These are phyloP conservation scores for Rosa lucieae DNA, from an alignment of 306 rosid species.

Conservation along the genomic window DNA sequence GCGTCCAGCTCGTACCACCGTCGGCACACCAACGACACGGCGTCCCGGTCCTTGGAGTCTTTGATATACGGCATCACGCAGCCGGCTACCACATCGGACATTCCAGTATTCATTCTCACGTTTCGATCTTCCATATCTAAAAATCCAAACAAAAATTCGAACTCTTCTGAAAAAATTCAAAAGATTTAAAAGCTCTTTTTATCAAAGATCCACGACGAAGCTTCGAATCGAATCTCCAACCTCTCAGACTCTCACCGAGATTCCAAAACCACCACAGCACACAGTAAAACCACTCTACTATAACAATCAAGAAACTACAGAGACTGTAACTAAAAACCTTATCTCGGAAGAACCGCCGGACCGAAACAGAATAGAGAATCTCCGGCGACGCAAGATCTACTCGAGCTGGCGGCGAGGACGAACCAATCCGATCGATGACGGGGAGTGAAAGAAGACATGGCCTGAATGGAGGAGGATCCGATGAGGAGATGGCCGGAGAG, in stretches of 20 bases:
- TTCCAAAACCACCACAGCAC: background rate
- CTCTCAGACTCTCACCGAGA: background rate
- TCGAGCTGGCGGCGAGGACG: slow-evolving; percentile 11
- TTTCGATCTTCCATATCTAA: slow-evolving; percentile 38
- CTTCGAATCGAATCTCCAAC: slow-evolving; percentile 8
- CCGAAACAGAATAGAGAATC: background rate
- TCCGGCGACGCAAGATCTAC: slow-evolving; percentile 11
- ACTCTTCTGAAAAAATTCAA: background rate
- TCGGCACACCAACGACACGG: slow-evolving; percentile 76
- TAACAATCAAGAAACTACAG: background rate
- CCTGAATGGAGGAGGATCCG: slow-evolving; percentile 31
- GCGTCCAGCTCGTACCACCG: slow-evolving; percentile 91
- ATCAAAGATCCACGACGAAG: background rate
- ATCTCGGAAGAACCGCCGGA: background rate
- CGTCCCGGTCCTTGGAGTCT: slow-evolving; percentile 78
- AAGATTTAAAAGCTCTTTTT: slow-evolving; percentile 2
- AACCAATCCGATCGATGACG: slow-evolving; percentile 38
- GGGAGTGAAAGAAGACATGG: slow-evolving; percentile 7
- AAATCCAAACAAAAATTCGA: background rate
- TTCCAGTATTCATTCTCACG: slow-evolving; percentile 13
- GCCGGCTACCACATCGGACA: slow-evolving; percentile 62
- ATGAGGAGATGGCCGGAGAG: background rate
- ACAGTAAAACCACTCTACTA: background rate
- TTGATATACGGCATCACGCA: slow-evolving; percentile 79
- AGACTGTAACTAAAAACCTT: background rate